These are phyloP conservation scores for Brettanomyces anomalus DNA, from an alignment of 805 yeast species.

Conservation along the genomic window DNA sequence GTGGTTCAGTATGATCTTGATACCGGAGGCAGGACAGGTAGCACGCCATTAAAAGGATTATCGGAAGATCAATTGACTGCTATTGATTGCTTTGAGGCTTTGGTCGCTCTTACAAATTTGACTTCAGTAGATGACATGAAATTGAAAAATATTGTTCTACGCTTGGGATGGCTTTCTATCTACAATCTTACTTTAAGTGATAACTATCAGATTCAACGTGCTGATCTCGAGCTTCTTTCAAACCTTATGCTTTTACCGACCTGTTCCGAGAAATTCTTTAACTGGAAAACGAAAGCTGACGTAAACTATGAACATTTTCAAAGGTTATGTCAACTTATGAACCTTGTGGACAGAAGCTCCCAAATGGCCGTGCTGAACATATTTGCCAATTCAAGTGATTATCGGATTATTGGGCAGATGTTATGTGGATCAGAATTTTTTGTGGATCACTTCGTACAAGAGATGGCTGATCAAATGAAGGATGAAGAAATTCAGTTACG, in stretches of 20 bases:
- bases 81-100: conserved; percentile 33
- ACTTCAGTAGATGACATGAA: conserved; percentile 28
- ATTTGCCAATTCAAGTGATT: conserved; percentile 23
- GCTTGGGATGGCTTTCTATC: conserved; percentile 26
- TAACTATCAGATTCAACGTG: conserved; percentile 34
- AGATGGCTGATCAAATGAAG: conserved; percentile 10
- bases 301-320: conserved; percentile 32
- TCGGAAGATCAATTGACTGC: conserved; percentile 21
- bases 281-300: conserved; percentile 30
- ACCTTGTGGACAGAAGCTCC: conserved; percentile 29
- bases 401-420: conserved; percentile 15
- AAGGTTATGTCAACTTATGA: conserved; percentile 30
- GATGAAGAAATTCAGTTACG: conserved; percentile 18
- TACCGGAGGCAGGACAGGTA: conserved; percentile 10
- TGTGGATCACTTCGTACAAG: conserved; percentile 7
- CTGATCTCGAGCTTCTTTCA: conserved; percentile 40
- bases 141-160: conserved; percentile 29
- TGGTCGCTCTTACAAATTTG: conserved; percentile 43
- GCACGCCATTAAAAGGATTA: conserved; percentile 14
- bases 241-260: conserved; percentile 32
- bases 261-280: conserved; percentile 49
- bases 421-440: conserved; percentile 15
- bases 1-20: conserved; percentile 30
- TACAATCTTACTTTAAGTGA: conserved; percentile 26
- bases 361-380: conserved; percentile 27